A percentile compares a stretch with the other conserved stretches of the same genome.
Conservation (phyloP, 495 filamentous ascomycete species). For the Xylaria bambusicola region DNA sequence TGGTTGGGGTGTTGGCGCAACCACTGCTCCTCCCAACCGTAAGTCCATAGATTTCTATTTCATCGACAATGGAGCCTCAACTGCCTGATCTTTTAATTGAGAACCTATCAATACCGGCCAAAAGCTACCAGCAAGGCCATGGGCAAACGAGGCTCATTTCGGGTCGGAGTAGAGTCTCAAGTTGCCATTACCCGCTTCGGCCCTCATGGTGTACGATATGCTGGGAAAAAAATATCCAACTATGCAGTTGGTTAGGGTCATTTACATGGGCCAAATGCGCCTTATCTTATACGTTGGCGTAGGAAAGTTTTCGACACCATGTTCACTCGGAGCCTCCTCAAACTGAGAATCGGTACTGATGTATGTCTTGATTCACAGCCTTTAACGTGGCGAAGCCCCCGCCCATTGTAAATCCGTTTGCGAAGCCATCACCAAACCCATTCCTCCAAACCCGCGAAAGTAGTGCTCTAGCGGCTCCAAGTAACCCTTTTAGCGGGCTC, state of each 20-base stretch:
- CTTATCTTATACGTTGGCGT: neutral
- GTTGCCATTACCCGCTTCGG: neutral
- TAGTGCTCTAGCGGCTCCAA: slow-evolving; percentile 16
- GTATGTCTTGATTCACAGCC: slow-evolving; percentile 30
- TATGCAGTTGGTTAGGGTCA: no score
- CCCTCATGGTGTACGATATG: no score
- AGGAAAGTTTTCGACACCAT: neutral
- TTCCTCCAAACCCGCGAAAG: slow-evolving; percentile 12
- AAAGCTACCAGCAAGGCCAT: slow-evolving; percentile 4
- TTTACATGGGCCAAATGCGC: no score
- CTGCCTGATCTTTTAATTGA: neutral
- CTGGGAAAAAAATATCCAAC: no score
- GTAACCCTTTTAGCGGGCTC: slow-evolving; percentile 23
- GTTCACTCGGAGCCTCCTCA: neutral
- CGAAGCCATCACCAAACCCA: slow-evolving; percentile 20
- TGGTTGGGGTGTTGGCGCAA: slow-evolving; percentile 28
- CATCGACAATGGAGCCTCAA: slow-evolving; percentile 17
- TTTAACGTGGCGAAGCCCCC: slow-evolving; percentile 22
- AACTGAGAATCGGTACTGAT: slow-evolving; percentile 22
- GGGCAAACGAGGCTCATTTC: neutral
- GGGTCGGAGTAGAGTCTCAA: neutral
- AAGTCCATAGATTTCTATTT: slow-evolving; percentile 32
- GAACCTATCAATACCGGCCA: neutral
- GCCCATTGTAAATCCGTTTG: slow-evolving; percentile 18
- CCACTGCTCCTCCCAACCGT: slow-evolving; percentile 30